Base-by-base conservation (phyloP, 768 basidiomycete genomes). In the Stropharia rugosoannulata region DNA sequence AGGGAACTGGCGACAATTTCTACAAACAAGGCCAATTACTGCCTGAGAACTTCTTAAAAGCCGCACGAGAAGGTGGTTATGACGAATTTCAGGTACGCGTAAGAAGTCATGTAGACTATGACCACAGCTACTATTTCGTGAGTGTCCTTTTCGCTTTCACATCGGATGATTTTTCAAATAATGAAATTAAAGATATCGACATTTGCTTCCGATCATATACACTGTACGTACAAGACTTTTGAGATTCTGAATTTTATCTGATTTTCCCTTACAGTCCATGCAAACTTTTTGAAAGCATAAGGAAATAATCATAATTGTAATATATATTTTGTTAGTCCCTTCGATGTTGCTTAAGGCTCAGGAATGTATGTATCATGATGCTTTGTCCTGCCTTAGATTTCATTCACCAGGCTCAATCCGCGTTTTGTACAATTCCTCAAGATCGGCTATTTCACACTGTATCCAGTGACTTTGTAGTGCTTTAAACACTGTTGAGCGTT, bases 101-200 rank as follows among this genome's bases (percentile, higher is more conserved):
- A 18, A 79, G 90, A 59, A 78, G 80, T 57, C 91, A 95, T 43
- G 85, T 86, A 48, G 92, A 85, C 25, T 96, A 95, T 65, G 93
- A 95, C 64, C 90, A 94, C 66, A 85, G 86, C 50, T 95, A 95
- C 68, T 95, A 87, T 71, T 97, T 96, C 65, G 93, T 78, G 66
- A 62, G 78, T 63, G 15, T 39, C 41, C 43, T 29, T 19, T 16
- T 16, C 32, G 29, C 5, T 35, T 7, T 10, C 45, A 58, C 12
- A 57, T 22, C 29, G 13, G 2, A 40, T 42, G 39, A 15, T 19
- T 49, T 11, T 36, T 36, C 40, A 13, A 40, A 54, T 9, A 43
- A 15, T 35, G 37, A 25, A n/a, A 37, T 38, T 50, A 15, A 55
- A 94, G 93, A 88, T 97, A 42, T 93, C 94, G 0, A 94, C 92